Conservation (phyloP, 305 asterid genomes). For the Fraxinus greggii region DNA sequence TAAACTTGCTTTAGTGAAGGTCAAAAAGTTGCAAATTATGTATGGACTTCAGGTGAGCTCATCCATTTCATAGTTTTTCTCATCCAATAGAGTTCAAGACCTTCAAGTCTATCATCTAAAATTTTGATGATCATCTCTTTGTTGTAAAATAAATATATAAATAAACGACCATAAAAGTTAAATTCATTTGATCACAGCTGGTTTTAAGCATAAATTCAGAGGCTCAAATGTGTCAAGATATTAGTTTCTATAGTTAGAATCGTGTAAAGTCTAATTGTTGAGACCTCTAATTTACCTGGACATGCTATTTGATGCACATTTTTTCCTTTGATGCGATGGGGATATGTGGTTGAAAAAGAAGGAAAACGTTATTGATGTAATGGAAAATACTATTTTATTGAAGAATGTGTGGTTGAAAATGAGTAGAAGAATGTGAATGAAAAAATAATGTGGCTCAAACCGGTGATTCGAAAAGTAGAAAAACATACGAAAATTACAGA, state of each 20-base stretch:
- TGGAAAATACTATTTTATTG: no score
- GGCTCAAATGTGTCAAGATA: not conserved
- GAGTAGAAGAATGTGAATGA: no score
- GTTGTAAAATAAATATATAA: not conserved
- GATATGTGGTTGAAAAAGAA: no score
- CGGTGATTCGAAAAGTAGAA: not conserved
- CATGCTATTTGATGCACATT: no score
- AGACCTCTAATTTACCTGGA: not conserved
- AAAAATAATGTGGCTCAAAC: no score
- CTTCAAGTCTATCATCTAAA: not conserved
- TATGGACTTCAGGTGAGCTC: not conserved
- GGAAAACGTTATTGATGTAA: no score
- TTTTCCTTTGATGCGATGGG: no score
- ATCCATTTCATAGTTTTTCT: conserved; percentile 3
- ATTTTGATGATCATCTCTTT: not conserved
- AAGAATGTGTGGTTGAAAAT: no score
- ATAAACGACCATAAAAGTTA: not conserved
- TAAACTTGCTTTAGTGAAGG: conserved; percentile 18
- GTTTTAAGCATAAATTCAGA: not conserved
- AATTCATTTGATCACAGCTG: not conserved
- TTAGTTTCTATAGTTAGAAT: no score
- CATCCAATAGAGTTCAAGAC: conserved; percentile 7
- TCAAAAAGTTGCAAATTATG: not conserved
- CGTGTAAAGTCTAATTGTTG: not conserved
- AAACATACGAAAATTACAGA: not conserved